These are phyloP conservation scores for Microglena sp. DNA, from an alignment of 139 green algal species.

Conservation along the genomic window DNA sequence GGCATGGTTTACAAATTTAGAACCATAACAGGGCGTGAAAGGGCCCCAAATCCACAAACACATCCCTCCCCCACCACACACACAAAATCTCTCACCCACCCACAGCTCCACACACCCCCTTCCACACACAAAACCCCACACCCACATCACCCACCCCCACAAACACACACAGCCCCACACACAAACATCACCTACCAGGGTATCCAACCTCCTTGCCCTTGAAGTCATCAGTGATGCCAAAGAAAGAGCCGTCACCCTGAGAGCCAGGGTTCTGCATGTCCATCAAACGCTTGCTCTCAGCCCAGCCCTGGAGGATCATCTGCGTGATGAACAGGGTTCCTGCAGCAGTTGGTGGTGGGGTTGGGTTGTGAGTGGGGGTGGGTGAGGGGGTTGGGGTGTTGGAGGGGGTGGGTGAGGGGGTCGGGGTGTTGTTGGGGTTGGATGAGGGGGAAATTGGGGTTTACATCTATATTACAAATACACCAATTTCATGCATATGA, in stretches of 20 bases:
- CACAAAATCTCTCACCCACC: too few species aligned
- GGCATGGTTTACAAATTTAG: too few species aligned
- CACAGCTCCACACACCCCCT: too few species aligned
- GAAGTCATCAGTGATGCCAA: conserved; percentile 73
- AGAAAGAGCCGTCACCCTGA: conserved; percentile 75
- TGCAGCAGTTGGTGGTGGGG: conserved; percentile 10
- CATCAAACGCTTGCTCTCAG: conserved; percentile 66
- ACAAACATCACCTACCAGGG: too few species aligned
- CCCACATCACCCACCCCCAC: too few species aligned
- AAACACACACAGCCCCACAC: too few species aligned
- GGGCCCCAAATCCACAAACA: too few species aligned
- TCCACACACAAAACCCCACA: too few species aligned
- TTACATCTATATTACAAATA: too few species aligned
- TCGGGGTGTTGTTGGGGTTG: neutral
- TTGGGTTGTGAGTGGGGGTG: neutral
- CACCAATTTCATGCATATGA: conserved; percentile 6
- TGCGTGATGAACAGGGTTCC: conserved; percentile 54
- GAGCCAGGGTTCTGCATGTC: conserved; percentile 77
- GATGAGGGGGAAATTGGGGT: too few species aligned
- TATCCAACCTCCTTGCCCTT: conserved; percentile 68
- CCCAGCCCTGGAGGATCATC: conserved; percentile 62
- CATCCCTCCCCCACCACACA: too few species aligned
- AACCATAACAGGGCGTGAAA: too few species aligned
- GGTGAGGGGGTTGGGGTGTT: neutral
- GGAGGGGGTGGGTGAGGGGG: neutral